Percentiles rank a stretch among this genome's conserved stretches.
phyloP scores from a whole-genome alignment of 257 asterid genomes.

The Nicotiana undulata region DNA sequence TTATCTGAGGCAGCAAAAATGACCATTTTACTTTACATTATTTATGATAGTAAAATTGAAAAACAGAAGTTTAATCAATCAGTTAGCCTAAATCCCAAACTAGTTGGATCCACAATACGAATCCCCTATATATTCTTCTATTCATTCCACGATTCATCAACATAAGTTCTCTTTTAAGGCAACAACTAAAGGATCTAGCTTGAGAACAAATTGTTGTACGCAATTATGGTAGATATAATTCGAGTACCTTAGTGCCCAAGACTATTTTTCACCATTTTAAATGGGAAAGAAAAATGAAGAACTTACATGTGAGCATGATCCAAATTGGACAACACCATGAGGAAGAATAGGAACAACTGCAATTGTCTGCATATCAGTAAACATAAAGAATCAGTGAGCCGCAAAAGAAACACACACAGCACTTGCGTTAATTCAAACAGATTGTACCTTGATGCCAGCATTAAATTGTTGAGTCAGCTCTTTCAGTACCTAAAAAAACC shows the following conservation, averaged over 20 bases:
- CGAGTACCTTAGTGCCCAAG: neutral
- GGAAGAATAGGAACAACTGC: slow-evolving; percentile 86
- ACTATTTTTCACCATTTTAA: neutral
- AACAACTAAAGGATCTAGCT: no score
- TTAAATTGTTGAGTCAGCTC: slow-evolving; percentile 63
- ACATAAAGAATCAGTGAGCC: neutral
- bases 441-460: slow-evolving; percentile 85
- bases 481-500: slow-evolving; percentile 50
- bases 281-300: neutral
- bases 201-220: neutral
- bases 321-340: slow-evolving; percentile 89
- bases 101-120: neutral
- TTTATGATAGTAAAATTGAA: neutral
- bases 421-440: neutral
- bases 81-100: neutral
- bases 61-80: neutral
- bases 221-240: neutral
- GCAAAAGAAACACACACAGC: neutral
- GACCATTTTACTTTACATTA: neutral
- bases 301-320: slow-evolving; percentile 51
- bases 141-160: no score
- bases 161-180: no score
- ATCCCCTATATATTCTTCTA: neutral
- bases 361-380: slow-evolving; percentile 50
- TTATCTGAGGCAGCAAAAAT: slow-evolving; percentile 41